phyloP scores from a whole-genome alignment of 805 yeast genomes.

The Peterozyma xylosa region DNA sequence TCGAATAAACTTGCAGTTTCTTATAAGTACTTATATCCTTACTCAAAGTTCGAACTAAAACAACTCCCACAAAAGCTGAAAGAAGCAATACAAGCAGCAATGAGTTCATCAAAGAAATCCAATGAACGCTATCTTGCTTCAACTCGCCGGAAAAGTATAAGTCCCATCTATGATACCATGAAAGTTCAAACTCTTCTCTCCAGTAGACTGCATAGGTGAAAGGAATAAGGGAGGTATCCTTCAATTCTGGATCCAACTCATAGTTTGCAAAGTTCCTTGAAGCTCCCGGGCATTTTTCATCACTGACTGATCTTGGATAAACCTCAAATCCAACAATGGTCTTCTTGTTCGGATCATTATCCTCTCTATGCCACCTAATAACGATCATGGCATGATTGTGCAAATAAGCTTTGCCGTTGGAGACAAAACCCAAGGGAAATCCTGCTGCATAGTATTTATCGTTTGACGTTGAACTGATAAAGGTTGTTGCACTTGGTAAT shows the following conservation, averaged over 20 bases:
- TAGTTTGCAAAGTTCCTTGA: constrained; percentile 51
- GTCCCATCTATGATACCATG: constrained; percentile 68
- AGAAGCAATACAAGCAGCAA: constrained; percentile 54
- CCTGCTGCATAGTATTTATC: constrained; percentile 75
- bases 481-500: constrained; percentile 84
- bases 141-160: constrained; percentile 54
- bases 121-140: constrained; percentile 51
- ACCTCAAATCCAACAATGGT: constrained; percentile 86
- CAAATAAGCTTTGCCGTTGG: constrained; percentile 50
- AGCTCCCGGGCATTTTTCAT: constrained; percentile 68
- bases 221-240: constrained; percentile 44
- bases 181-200: constrained; percentile 68
- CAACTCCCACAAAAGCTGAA: constrained; percentile 57
- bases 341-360: constrained; percentile 27
- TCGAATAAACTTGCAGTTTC: not conserved
- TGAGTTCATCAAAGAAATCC: constrained; percentile 73
- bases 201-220: constrained; percentile 84
- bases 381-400: constrained; percentile 82
- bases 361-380: constrained; percentile 56
- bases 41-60: constrained; percentile 48
- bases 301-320: constrained; percentile 73
- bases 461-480: constrained; percentile 46
- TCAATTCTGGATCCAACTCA: constrained; percentile 37
- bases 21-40: constrained; percentile 29
- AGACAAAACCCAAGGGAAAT: constrained; percentile 72